Evolutionary conservation across 169 alveolate species (phyloP), one percentile per base, ranked within the genome.

Genomic region (Neospora caninum): DNA sequence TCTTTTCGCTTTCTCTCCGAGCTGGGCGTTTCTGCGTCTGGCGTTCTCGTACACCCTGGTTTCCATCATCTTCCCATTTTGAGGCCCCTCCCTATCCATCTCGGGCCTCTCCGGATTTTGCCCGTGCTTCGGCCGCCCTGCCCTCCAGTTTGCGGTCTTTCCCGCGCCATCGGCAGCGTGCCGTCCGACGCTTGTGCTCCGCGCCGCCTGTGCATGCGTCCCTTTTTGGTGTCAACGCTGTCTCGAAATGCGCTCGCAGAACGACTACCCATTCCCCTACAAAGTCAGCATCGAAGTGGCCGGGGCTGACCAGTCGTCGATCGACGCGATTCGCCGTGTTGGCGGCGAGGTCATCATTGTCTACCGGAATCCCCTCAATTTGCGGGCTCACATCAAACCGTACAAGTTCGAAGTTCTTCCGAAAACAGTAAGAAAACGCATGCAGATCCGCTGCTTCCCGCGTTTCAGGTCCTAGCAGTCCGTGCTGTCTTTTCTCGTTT

Each of bases 251-350:
- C 41, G 39, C 36, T 31, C 42, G 0, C 93, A 96, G 97, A 98
- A 98, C 94, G 98, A 97, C 91, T 98, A 97, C 92, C 99, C 99
- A 18, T 98, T 98, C 92, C 99, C 99, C 13, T 98, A 98, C 95
- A 97, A 97, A 91, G 97, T 98, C 67, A 97, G 97, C 91, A 97
- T 98, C 38, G 98, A 97, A 94, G 99, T 97, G 36, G 97, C 98
- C 0, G 96, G 97, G 31, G 98, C 98, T 29, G 99, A 98, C 82
- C 99, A 98, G 94, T 97, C 98, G 49, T 96, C 98, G 84, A 96
- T 98, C 0, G 98, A 98, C 49, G 98, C 96, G 25, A 97, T 98
- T 64, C 96, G 96, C 82, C 95, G 97, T 22, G 98, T 98, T 22
- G 99, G 99, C 0, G 99, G 97, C 41, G 93, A 96, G 22, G 97